Percentiles rank a stretch among this genome's conserved stretches.
Evolutionary conservation across 805 yeast genomes (phyloP).

Genomic region (Lipomyces kockii): DNA sequence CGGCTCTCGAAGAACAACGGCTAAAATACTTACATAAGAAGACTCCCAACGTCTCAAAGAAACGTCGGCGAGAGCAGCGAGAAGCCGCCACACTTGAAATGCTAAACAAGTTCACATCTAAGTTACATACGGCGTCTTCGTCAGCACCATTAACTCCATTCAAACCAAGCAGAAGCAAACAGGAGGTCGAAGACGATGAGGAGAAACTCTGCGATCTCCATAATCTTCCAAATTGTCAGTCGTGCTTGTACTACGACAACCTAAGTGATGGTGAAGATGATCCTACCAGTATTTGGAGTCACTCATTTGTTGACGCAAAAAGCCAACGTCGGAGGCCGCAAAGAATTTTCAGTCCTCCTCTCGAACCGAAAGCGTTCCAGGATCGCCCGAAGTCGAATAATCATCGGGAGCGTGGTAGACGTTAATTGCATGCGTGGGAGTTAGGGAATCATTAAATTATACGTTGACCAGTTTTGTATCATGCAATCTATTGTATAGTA

Average conservation of each 20-base stretch:
- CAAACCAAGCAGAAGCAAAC: neutral
- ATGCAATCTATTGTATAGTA: neutral
- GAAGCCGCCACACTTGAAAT: slow-evolving; percentile 43
- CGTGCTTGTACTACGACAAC: slow-evolving; percentile 37
- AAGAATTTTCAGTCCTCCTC: neutral
- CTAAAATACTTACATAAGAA: slow-evolving; percentile 22
- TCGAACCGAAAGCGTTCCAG: neutral
- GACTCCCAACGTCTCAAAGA: slow-evolving; percentile 15
- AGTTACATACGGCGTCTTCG: slow-evolving; percentile 33
- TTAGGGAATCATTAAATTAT: neutral
- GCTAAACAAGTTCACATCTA: slow-evolving; percentile 42
- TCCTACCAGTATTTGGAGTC: slow-evolving; percentile 20
- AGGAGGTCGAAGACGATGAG: slow-evolving; percentile 6
- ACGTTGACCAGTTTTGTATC: neutral
- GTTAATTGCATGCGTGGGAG: neutral
- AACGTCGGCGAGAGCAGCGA: slow-evolving; percentile 33
- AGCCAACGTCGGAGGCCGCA: slow-evolving; percentile 3
- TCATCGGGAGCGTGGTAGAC: neutral
- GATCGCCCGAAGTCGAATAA: neutral
- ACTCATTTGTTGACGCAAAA: slow-evolving; percentile 26
- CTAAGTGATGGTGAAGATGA: slow-evolving; percentile 37
- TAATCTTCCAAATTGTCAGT: slow-evolving; percentile 36
- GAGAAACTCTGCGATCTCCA: slow-evolving; percentile 35
- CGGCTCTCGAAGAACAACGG: slow-evolving; percentile 45
- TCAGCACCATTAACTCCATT: slow-evolving; percentile 7